These are phyloP conservation scores for Pholiota microspora DNA, from an alignment of 768 basidiomycete genomes.

Conservation along the genomic window DNA sequence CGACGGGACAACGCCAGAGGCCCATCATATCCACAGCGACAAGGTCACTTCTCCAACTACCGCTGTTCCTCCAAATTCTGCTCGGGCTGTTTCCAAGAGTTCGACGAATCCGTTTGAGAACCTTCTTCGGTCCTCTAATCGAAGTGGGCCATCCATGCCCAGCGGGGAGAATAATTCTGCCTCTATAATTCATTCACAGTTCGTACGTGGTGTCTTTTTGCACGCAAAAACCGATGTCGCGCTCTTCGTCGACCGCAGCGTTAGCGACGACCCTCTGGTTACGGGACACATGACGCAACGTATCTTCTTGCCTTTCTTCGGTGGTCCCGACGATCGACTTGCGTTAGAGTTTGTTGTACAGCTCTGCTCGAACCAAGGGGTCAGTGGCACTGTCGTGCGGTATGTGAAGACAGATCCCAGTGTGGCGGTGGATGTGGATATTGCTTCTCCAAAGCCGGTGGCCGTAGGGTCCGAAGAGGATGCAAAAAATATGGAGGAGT, in stretches of 20 bases:
- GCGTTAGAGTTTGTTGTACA: conserved; percentile 85
- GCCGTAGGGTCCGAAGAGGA: conserved; percentile 26
- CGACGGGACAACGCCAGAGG: conserved; percentile 9
- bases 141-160: conserved; percentile 10
- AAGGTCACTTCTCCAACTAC: conserved; percentile 10
- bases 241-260: conserved; percentile 73
- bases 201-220: conserved; percentile 78
- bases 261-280: conserved; percentile 17
- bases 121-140: conserved; percentile 42
- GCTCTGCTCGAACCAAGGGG: conserved; percentile 65
- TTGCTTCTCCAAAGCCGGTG: conserved; percentile 20
- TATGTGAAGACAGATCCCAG: conserved; percentile 47
- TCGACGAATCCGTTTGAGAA: conserved; percentile 68
- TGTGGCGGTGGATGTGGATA: background rate
- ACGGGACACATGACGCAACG: conserved; percentile 43
- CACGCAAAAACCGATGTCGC: conserved; percentile 75
- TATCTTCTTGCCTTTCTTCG: conserved; percentile 88
- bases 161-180: conserved; percentile 28
- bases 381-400: conserved; percentile 74
- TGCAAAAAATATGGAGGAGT: conserved; percentile 27
- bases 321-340: conserved; percentile 90
- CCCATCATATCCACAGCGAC: conserved; percentile 1
- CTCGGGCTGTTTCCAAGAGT: conserved; percentile 11
- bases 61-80: conserved; percentile 12
- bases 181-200: conserved; percentile 70